Base-by-base conservation (phyloP, 2,329 filamentous ascomycete species). In the Sclerotinia trifoliorum region DNA sequence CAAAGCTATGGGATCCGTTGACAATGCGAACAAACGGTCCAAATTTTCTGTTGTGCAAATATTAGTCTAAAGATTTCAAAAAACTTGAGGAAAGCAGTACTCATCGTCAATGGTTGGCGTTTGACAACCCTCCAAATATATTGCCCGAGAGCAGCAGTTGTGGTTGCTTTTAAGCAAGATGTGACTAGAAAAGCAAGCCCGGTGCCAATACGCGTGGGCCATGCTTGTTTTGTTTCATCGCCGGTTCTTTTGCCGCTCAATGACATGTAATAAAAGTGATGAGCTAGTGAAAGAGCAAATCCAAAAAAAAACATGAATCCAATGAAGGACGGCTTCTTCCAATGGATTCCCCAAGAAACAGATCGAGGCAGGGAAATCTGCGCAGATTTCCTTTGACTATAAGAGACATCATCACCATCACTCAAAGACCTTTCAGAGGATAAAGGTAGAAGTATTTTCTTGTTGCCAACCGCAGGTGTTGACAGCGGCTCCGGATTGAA, bases 111-210 rank as follows among this genome's bases (percentile, higher is more conserved):
- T 19, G 70, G 35, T 29, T 71, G 70, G 6, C 46, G 49, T 61
- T 70, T 69, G 6, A 73, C 51, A 10, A 73, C 5, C 6, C 35
- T 70, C 73, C 73, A 73, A 7, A 73, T 66, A 46, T 73, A 73
- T 49, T 74, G 70, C 19, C 67, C 66, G 19, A 71, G 71, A 26
- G 70, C 68, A 19, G 52, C 52, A 21, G 58, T 52, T 17, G 51
- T 66, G 29, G 68, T 68, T 21, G 71, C 68, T 56, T 64, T 63
- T 0, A 74, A 51, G 24, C 49, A 58, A 11, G 71, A 70, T 24
- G 69, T 52, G 15, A 69, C 51, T 5, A 73, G 29, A 49, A 72
- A 71, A 10, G 68, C 65, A 55, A 74, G 67, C 11, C 65, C 71
- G 3, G 69, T 74, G 51, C 73, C 72, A 44, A 72, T 63, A 46